Conservation (phyloP, 495 filamentous ascomycete genomes). For the Annulohypoxylon maeteangense region DNA sequence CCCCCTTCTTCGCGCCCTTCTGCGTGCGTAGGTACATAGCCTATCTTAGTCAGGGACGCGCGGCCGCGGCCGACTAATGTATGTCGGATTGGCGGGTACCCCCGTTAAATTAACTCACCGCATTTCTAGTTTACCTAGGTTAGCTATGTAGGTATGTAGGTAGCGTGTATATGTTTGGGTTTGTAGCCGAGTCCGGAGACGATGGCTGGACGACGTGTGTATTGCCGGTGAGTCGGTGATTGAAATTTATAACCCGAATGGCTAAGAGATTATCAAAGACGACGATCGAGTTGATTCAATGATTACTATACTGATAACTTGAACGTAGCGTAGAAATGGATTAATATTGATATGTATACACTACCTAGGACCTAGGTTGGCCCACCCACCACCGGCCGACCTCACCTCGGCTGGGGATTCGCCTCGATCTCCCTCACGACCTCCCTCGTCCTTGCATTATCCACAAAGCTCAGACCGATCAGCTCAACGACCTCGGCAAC, state of each 20-base stretch:
- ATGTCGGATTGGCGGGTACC: neutral
- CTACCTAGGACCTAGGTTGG: neutral
- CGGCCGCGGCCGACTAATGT: neutral
- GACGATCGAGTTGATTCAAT: neutral
- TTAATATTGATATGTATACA: neutral
- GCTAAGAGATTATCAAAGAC: neutral
- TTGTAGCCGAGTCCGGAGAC: neutral
- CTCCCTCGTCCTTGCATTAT: conserved; percentile 78
- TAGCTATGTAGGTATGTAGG: neutral
- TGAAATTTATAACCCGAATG: neutral
- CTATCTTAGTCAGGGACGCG: conserved; percentile 5
- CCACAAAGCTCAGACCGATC: conserved; percentile 89
- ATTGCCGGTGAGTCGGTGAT: neutral
- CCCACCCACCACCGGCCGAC: neutral
- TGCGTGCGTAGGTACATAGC: neutral
- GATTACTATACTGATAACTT: neutral
- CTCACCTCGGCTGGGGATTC: conserved; percentile 43
- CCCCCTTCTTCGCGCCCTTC: neutral
- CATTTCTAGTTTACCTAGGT: neutral
- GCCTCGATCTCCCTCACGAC: conserved; percentile 81
- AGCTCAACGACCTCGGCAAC: conserved; percentile 87
- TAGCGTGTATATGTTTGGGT: neutral
- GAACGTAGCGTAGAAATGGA: neutral
- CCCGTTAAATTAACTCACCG: neutral
- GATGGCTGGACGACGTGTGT: too few relatives aligned